Base-by-base conservation (phyloP, 768 basidiomycete species). In the Amanita rimosa region DNA sequence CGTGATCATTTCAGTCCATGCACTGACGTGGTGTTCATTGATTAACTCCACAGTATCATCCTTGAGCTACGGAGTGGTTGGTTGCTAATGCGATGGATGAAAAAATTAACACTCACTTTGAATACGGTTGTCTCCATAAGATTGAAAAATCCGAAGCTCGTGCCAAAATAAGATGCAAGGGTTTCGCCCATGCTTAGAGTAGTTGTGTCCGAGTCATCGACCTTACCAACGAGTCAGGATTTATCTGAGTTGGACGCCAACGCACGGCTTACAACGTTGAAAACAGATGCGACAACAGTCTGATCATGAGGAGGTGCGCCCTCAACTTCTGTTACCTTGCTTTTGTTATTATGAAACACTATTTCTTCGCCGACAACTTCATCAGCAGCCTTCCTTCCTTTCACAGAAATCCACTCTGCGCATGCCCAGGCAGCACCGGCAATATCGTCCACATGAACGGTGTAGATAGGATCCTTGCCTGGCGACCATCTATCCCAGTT, bases 1-100 rank as follows among this genome's bases (percentile, higher is more conserved):
- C 17, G 67, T 65, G 55, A 89, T 73, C 83, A 93, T 88, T 60
- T 85, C 74, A 6, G 81, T 85, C 90, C 90, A 93, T 9, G 76
- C 79, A 46, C 75, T 69, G 27, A 89, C 84, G 58, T 93, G 89
- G 42, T 80, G 76, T 58, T 90, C 87, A 58, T 91, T 92, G 58
- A 89, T 85, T 43, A 88, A 85, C 58, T 90, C 85, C 6, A 89
- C 75, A 35, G 75, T 62, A 53, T 88, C 85, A 47, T 86, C 82
- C 22, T 77, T 69, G 55, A 85, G 67, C 82, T 87, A 56, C 8
- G 41, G 35, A 46, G 47, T 17, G 46, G 26, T 48, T 21, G 27
- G 38, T 16, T 43, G 34, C 21, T 26, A 37, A 45, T 45, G 14
- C 6, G 7, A 27, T 27, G 44, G 13, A 13, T 44, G 17, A 13